phyloP scores from a whole-genome alignment of 78 protist species.

The Acrasis kona region DNA sequence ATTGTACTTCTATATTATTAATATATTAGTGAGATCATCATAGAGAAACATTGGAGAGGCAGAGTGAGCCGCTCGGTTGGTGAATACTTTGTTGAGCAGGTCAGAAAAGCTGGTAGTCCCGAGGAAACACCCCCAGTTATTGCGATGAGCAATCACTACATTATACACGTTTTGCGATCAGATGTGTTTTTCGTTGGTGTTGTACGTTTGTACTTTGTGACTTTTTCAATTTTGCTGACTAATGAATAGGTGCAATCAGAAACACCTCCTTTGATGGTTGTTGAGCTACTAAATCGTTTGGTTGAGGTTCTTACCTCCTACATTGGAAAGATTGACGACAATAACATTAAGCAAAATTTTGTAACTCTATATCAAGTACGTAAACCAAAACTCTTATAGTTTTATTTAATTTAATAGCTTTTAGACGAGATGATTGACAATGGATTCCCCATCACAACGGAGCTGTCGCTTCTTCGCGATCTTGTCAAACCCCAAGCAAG shows the following conservation, averaged over 20 bases:
- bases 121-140: neutral
- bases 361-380: constrained; percentile 54
- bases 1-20: neutral
- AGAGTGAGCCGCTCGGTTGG: neutral
- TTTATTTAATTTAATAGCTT: constrained; percentile 66
- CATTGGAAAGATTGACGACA: constrained; percentile 45
- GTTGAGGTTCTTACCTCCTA: constrained; percentile 58
- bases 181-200: neutral
- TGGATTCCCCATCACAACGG: constrained; percentile 87
- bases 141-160: neutral
- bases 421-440: constrained; percentile 84
- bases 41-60: neutral
- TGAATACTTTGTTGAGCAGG: neutral
- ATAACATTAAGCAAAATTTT: constrained; percentile 43
- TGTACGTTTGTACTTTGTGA: no score
- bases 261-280: neutral
- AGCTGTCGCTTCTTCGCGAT: constrained; percentile 67
- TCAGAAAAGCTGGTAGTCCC: neutral
- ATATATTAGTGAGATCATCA: neutral
- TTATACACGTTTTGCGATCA: neutral
- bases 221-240: no score
- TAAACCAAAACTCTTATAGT: constrained; percentile 59
- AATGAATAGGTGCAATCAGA: no score
- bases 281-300: constrained; percentile 14
- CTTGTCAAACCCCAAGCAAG: constrained; percentile 63